These are phyloP conservation scores for Ophiostoma ips DNA, from an alignment of 2,329 filamentous ascomycete genomes.

Conservation along the genomic window DNA sequence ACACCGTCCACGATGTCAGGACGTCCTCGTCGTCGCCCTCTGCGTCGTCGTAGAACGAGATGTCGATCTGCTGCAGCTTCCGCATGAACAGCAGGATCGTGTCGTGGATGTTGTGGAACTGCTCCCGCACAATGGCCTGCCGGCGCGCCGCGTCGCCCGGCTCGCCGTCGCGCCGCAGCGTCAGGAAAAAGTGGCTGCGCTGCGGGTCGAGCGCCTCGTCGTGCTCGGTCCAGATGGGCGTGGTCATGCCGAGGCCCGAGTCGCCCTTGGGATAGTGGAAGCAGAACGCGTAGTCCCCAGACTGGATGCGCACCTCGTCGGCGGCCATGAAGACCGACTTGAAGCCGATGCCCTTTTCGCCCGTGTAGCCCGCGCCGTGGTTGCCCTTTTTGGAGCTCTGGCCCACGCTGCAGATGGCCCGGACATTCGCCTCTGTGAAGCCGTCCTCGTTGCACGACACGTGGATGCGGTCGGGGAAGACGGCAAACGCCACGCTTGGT, in stretches of 20 bases:
- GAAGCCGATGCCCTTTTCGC: conserved; percentile 37
- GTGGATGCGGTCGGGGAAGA: conserved; percentile 25
- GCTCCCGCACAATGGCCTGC: conserved; percentile 16
- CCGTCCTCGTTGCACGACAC: conserved; percentile 38
- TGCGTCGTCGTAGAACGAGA: conserved; percentile 20
- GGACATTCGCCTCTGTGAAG: conserved; percentile 27
- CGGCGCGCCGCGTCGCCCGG: conserved; percentile 8
- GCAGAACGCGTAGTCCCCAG: conserved; percentile 29
- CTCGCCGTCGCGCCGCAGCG: conserved; percentile 20
- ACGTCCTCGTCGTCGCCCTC: too few relatives aligned
- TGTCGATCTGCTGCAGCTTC: conserved; percentile 23
- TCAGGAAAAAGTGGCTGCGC: conserved; percentile 26
- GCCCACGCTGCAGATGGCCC: conserved; percentile 31
- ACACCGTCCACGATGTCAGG: neutral
- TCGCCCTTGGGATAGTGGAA: conserved; percentile 27
- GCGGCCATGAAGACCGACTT: conserved; percentile 37
- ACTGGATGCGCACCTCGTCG: conserved; percentile 29
- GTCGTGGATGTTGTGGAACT: conserved; percentile 26
- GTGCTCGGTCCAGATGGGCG: conserved; percentile 25
- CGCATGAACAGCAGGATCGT: conserved; percentile 28
- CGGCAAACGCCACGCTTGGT: conserved; percentile 23
- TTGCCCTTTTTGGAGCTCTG: conserved; percentile 30
- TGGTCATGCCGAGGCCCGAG: conserved; percentile 37
- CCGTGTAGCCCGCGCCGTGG: conserved; percentile 26
- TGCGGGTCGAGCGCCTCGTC: conserved; percentile 8